phyloP scores from a whole-genome alignment of 331 rosid genomes.

The Dryas integrifolia region DNA sequence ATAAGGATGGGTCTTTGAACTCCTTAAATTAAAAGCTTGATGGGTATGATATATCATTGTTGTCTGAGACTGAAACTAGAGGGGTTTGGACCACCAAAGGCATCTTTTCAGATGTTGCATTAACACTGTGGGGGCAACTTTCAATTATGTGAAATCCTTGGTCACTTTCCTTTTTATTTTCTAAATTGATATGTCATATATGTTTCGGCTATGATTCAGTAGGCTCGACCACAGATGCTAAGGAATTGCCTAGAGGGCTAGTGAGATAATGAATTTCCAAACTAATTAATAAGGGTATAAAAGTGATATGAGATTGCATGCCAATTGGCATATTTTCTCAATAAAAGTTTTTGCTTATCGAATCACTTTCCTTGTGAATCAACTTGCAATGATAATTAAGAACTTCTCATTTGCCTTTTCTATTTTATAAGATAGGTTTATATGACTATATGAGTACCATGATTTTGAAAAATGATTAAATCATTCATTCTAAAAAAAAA shows the following conservation, averaged over 20 bases:
- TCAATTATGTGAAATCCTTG: conserved; percentile 27
- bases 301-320: neutral
- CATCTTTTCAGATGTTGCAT: conserved; percentile 61
- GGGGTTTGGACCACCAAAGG: conserved; percentile 58
- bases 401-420: neutral
- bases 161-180: conserved; percentile 13
- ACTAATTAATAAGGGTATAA: neutral
- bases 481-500: neutral
- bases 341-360: neutral
- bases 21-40: conserved; percentile 53
- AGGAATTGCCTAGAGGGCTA: neutral
- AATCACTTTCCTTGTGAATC: neutral
- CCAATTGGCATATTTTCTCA: neutral
- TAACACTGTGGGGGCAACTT: conserved; percentile 39
- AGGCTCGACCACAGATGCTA: neutral
- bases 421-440: neutral
- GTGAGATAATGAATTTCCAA: neutral
- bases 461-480: neutral
- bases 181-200: conserved; percentile 6
- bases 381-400: too few relatives aligned
- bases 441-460: neutral
- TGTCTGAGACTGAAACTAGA: conserved; percentile 43
- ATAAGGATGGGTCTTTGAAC: conserved; percentile 41
- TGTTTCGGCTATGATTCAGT: neutral
- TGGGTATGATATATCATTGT: conserved; percentile 50